These are phyloP conservation scores for Suillus brevipes DNA, from an alignment of 768 basidiomycete species.

Conservation along the genomic window DNA sequence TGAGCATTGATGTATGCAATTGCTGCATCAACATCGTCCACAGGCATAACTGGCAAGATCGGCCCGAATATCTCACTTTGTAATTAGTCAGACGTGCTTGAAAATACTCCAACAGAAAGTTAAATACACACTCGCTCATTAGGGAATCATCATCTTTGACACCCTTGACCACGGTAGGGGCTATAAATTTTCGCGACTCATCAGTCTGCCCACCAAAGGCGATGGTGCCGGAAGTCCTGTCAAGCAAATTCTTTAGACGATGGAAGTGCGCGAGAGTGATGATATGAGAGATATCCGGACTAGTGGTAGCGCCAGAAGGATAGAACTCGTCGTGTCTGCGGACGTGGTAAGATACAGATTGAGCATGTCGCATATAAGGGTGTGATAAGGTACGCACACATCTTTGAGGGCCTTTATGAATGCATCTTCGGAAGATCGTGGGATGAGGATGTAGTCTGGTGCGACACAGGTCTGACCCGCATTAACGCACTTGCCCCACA, in stretches of 20 bases:
- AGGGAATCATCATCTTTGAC: conserved; percentile 65
- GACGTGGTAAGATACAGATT: not conserved
- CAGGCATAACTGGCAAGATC: conserved; percentile 70
- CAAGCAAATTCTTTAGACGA: conserved; percentile 64
- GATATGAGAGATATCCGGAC: conserved; percentile 51
- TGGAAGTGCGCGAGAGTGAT: conserved; percentile 52
- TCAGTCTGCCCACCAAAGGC: conserved; percentile 66
- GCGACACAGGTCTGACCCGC: conserved; percentile 77
- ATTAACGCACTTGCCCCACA: conserved; percentile 83
- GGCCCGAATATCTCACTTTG: conserved; percentile 84
- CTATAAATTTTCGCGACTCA: conserved; percentile 58
- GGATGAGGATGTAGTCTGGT: conserved; percentile 55
- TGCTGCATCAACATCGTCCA: conserved; percentile 69
- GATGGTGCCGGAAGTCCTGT: conserved; percentile 63
- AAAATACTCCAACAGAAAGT: conserved; percentile 1
- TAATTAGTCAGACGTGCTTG: not conserved
- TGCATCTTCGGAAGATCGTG: conserved; percentile 38
- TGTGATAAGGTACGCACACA: conserved; percentile 34
- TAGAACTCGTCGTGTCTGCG: conserved; percentile 35
- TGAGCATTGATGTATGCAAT: conserved; percentile 68
- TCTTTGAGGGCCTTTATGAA: conserved; percentile 43
- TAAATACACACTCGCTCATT: conserved; percentile 67
- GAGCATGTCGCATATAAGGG: not conserved
- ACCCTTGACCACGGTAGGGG: conserved; percentile 70
- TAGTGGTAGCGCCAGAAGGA: conserved; percentile 42